Evolutionary conservation across 1,284 basidiomycete genomes (phyloP), one percentile per base, ranked within the genome.

Genomic region (Ceratobasidium sp.): DNA sequence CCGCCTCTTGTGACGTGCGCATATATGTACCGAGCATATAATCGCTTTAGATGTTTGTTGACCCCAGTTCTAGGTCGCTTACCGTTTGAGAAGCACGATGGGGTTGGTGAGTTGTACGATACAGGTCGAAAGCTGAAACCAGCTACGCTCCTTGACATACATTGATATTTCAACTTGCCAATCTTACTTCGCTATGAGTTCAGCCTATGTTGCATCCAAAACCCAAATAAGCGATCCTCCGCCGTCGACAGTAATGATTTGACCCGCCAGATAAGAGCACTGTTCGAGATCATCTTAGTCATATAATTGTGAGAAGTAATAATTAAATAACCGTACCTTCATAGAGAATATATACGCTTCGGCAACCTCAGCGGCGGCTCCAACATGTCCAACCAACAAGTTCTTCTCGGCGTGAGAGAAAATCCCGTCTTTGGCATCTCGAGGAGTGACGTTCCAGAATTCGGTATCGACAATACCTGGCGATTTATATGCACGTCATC

Each of bases 161-260:
- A n/a, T n/a, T 40, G 64, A 79, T 42, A 53, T 23, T 18, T 9
- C 58, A 10, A 20, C n/a, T n/a, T 23, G 18, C 72, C 33, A 28
- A 26, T 3, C n/a, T 56, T 3, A 6, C 13, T 46, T 46, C 44
- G 44, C n/a, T n/a, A n/a, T n/a, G n/a, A n/a, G 13, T 46, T 6
- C 44, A 13, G 6, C 6, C 6, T 46, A 13, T 46, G 13, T 67
- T 13, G 44, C 7, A 46, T 13, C 93, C 0, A 95, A 97, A 85
- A 97, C 95, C 42, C 60, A 63, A 40, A 63, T 20, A 28, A 72
- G 39, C 10, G 39, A 12, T 13, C 55, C 55, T 26, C 69, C 69
- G 3, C 69, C 69, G 40, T 72, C 69, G 12, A 72, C 69, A 26
- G 20, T 26, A n/a, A 72, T 72, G 33, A 60, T 53, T 26, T 72